Conservation (phyloP, 352 stramenopile genomes). For the Phytophthora sansomeana region DNA sequence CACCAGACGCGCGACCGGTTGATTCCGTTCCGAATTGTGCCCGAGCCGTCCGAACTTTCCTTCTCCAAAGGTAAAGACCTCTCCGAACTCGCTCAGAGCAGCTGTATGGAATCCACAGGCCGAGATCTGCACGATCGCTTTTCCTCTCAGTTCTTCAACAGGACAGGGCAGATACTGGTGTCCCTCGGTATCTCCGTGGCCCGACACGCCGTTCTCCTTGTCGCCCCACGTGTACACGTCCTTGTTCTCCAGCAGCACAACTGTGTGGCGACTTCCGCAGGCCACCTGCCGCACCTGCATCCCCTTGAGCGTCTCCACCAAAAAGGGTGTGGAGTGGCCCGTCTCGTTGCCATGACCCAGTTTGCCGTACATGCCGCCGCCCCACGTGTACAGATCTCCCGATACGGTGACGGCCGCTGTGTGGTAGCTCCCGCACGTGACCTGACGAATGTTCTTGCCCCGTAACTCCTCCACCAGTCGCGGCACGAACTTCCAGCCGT, state of each 20-base stretch:
- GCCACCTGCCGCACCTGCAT: slow-evolving; percentile 93
- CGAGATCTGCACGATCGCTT: slow-evolving; percentile 90
- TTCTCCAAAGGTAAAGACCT: slow-evolving; percentile 95
- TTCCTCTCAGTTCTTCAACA: slow-evolving; percentile 90
- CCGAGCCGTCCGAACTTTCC: slow-evolving; percentile 92
- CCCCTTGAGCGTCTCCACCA: slow-evolving; percentile 94
- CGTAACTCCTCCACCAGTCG: slow-evolving; percentile 92
- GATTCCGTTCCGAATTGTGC: slow-evolving; percentile 87
- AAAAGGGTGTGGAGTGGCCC: slow-evolving; percentile 93
- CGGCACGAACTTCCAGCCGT: slow-evolving; percentile 98
- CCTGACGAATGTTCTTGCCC: slow-evolving; percentile 91
- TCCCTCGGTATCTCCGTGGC: slow-evolving; percentile 94
- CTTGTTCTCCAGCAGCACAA: slow-evolving; percentile 88
- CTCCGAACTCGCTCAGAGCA: slow-evolving; percentile 81
- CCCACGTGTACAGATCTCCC: slow-evolving; percentile 95
- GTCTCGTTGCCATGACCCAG: slow-evolving; percentile 94
- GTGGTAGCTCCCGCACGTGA: slow-evolving; percentile 97
- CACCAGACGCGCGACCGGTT: slow-evolving; percentile 77
- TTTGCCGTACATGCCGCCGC: slow-evolving; percentile 97
- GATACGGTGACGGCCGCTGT: slow-evolving; percentile 95
- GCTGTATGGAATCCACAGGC: slow-evolving; percentile 90
- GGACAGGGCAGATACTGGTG: slow-evolving; percentile 95
- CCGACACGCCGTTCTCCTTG: slow-evolving; percentile 96
- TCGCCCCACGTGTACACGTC: slow-evolving; percentile 96
- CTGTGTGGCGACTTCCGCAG: slow-evolving; percentile 95